Evolutionary conservation across 202 grass and related monocot species (phyloP), one percentile per base, ranked within the genome.

Genomic region (Panicum hallii): DNA sequence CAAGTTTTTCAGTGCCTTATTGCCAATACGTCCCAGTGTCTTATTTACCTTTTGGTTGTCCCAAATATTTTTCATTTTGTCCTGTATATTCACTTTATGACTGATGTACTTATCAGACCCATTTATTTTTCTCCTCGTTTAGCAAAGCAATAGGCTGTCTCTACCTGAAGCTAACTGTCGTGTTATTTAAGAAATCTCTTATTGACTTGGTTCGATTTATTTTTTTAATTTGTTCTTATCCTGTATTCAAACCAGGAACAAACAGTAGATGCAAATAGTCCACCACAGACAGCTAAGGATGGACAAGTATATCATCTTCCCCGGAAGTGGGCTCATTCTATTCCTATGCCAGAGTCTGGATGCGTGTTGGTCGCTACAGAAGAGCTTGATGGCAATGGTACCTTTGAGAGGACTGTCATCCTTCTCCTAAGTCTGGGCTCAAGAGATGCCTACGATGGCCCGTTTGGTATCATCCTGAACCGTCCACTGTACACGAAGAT

Each of bases 391-490:
- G 86, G 91, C 20, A 84, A 86, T 0, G 57, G 82, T 38, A 92
- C 75, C 63, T 99, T 99, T 9, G 87, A 94, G 48, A 93, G 93
- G 82, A 92, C 90, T 7, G 93, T 91, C n/a, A 82, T 99, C 58
- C 91, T 99, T 65, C 91, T 99, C 36, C 82, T 99, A 11, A 91
- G 85, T 53, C 48, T 85, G 50, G 93, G 93, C 58, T 94, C 93
- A 40, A 87, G 49, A 90, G 86, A 89, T 52, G 87, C 86, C 45
- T 83, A 67, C 46, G 89, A 97, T 13, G 82, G 91, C 5, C 97
- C 93, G 11, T 86, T 99, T 30, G 93, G 97, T 78, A 42, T 99
- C 86, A 97, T 97, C 60, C 87, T 99, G 55, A 99, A 97, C 43
- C 90, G 88, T 26, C 93, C 92, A 7, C 88, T 96, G 11, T 88